A percentile compares a stretch with the other conserved stretches of the same genome.
phyloP scores from a whole-genome alignment of 2,329 filamentous ascomycete genomes.

The Cytospora paraplurivora region DNA sequence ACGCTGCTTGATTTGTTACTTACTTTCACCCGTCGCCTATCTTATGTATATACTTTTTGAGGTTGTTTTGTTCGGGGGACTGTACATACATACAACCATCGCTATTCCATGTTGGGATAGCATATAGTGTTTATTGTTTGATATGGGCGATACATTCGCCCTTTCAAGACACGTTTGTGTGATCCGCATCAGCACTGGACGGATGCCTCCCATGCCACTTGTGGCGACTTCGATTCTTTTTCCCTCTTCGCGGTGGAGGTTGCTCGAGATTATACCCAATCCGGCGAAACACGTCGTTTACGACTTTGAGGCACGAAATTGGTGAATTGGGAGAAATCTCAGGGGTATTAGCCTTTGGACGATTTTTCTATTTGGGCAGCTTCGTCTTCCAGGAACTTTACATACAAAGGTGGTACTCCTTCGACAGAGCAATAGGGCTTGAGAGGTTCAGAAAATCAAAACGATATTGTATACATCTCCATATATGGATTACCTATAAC shows the following conservation, averaged over 20 bases:
- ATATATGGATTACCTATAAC: too few species aligned
- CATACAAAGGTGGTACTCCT: conserved; percentile 2
- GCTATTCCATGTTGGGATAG: conserved; percentile 6
- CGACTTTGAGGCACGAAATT: conserved; percentile 18
- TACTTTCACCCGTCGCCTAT: conserved; percentile 20
- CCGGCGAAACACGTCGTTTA: conserved; percentile 18
- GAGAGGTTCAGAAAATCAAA: neutral
- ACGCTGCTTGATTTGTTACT: conserved; percentile 20
- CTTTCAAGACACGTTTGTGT: neutral
- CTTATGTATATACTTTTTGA: conserved; percentile 19
- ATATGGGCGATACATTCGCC: conserved; percentile 15
- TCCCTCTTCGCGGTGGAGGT: conserved; percentile 18
- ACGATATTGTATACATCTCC: neutral
- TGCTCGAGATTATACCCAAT: conserved; percentile 19
- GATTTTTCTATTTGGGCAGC: neutral
- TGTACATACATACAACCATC: conserved; percentile 25
- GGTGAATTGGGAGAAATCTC: neutral
- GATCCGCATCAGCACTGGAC: conserved; percentile 8
- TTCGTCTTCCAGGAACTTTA: neutral
- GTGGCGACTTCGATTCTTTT: conserved; percentile 6
- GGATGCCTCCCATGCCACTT: conserved; percentile 12
- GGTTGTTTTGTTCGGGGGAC: conserved; percentile 4
- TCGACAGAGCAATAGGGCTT: neutral
- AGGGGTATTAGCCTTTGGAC: neutral
- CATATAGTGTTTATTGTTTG: conserved; percentile 29